phyloP scores from a whole-genome alignment of 2,329 filamentous ascomycete species.

The Aspergillus novoparasiticus region DNA sequence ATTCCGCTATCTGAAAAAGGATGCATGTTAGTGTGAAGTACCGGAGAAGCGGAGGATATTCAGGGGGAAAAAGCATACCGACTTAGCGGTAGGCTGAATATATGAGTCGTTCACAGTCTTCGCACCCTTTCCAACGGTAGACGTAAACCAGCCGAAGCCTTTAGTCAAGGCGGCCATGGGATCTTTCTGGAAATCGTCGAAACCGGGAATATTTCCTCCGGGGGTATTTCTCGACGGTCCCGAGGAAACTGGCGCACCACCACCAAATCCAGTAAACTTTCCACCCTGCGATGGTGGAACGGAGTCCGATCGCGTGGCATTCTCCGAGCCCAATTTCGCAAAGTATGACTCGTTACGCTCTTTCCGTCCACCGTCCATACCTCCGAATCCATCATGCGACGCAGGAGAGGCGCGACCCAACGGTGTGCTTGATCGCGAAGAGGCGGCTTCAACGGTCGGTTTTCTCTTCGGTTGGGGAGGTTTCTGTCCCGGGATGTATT shows the following conservation, averaged over 20 bases:
- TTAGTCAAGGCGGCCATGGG: slow-evolving; percentile 86
- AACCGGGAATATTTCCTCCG: slow-evolving; percentile 52
- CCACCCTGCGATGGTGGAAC: slow-evolving; percentile 88
- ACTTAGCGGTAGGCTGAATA: slow-evolving; percentile 88
- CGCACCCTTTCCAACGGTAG: slow-evolving; percentile 83
- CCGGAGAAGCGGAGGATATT: neutral
- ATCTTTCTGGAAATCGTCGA: slow-evolving; percentile 91
- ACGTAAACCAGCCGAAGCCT: slow-evolving; percentile 92
- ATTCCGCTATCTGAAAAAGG: slow-evolving; percentile 68
- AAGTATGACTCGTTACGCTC: slow-evolving; percentile 85
- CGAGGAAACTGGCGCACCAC: slow-evolving; percentile 62
- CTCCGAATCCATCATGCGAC: slow-evolving; percentile 27
- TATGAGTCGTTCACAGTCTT: slow-evolving; percentile 89
- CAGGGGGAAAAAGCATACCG: slow-evolving; percentile 56
- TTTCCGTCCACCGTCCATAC: slow-evolving; percentile 55
- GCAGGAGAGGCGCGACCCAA: slow-evolving; percentile 29
- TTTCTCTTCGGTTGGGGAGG: slow-evolving; percentile 43
- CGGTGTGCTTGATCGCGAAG: slow-evolving; percentile 33
- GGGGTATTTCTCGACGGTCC: slow-evolving; percentile 22
- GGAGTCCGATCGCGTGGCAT: slow-evolving; percentile 72
- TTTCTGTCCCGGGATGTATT: slow-evolving; percentile 77
- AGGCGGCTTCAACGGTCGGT: slow-evolving; percentile 35
- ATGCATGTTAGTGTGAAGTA: slow-evolving; percentile 8
- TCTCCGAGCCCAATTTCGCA: slow-evolving; percentile 78
- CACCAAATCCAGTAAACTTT: slow-evolving; percentile 90